Evolutionary conservation across 495 filamentous ascomycete genomes (phyloP).

Genomic region (Neurospora cerealis): DNA sequence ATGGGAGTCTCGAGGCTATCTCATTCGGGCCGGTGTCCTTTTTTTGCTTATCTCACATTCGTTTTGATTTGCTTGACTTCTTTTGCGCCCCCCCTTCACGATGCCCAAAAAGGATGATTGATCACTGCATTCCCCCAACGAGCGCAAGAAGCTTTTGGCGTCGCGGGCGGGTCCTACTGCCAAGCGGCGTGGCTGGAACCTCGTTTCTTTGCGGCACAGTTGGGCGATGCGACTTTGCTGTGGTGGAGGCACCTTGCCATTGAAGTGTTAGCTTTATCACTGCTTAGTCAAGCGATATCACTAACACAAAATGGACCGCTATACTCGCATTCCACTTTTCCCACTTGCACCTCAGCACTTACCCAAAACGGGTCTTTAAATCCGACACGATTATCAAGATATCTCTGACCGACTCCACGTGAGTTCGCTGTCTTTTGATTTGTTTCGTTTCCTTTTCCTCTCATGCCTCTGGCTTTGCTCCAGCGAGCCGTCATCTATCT

Average conservation of each 20-base stretch:
- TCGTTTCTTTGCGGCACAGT: neutral
- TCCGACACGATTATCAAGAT: neutral
- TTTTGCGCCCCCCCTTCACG: neutral
- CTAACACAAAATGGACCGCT: too few species aligned
- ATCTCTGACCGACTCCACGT: neutral
- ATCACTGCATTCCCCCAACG: neutral
- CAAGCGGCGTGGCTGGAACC: neutral
- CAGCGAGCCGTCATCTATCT: neutral
- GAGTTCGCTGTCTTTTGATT: neutral
- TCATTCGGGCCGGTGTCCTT: neutral
- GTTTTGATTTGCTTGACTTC: neutral
- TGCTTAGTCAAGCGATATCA: too few species aligned
- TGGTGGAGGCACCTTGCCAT: too few species aligned
- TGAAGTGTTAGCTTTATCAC: too few species aligned
- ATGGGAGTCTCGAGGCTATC: neutral
- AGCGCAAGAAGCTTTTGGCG: neutral
- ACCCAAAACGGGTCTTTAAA: neutral
- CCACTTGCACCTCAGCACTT: neutral
- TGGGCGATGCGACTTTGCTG: neutral
- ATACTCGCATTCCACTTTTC: neutral
- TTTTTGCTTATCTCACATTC: neutral
- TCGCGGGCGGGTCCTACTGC: neutral
- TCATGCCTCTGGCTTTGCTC: neutral
- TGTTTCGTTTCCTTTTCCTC: neutral
- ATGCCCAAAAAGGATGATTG: neutral